Evolutionary conservation across 768 basidiomycete species (phyloP).

Genomic region (Sporobolomyces pararoseus): DNA sequence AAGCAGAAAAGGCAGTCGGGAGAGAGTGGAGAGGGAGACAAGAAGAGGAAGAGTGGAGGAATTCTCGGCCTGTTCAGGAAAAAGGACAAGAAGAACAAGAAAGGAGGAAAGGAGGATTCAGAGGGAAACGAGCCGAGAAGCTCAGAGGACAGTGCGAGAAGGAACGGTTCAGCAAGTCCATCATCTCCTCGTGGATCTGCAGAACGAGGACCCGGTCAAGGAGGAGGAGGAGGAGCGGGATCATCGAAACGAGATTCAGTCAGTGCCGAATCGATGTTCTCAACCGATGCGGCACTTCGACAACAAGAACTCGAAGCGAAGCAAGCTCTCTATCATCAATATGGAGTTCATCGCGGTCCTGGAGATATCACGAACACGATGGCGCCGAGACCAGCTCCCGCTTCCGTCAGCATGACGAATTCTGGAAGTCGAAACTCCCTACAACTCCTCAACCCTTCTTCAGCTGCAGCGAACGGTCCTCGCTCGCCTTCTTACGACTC

Average conservation of each 20-base stretch:
- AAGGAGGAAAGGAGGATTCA: conserved; percentile 58
- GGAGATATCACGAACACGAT: conserved; percentile 43
- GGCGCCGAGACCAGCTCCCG: conserved; percentile 28
- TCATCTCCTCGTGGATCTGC: conserved; percentile 15
- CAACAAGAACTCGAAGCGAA: conserved; percentile 47
- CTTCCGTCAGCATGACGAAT: conserved; percentile 1
- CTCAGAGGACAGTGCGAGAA: conserved; percentile 37
- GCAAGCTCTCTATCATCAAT: conserved; percentile 44
- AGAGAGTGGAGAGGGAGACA: conserved; percentile 7
- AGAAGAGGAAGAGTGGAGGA: conserved; percentile 55
- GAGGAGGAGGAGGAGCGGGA: not conserved
- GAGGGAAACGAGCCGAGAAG: conserved; percentile 40
- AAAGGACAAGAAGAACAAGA: conserved; percentile 64
- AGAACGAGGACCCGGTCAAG: conserved; percentile 12
- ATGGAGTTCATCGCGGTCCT: conserved; percentile 44
- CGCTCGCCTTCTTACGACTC: conserved; percentile 18
- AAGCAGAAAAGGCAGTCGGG: conserved; percentile 17
- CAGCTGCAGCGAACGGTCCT: conserved; percentile 4
- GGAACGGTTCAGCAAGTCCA: conserved; percentile 12
- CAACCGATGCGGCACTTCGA: conserved; percentile 42
- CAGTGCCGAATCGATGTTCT: conserved; percentile 42
- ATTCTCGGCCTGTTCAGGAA: conserved; percentile 71
- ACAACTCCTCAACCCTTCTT: conserved; percentile 20
- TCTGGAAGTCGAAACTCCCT: conserved; percentile 24
- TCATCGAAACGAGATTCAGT: conserved; percentile 27